Percentiles rank a stretch among this genome's conserved stretches.
phyloP scores from a whole-genome alignment of 352 stramenopile genomes.

The Halophytophthora polymorphica region DNA sequence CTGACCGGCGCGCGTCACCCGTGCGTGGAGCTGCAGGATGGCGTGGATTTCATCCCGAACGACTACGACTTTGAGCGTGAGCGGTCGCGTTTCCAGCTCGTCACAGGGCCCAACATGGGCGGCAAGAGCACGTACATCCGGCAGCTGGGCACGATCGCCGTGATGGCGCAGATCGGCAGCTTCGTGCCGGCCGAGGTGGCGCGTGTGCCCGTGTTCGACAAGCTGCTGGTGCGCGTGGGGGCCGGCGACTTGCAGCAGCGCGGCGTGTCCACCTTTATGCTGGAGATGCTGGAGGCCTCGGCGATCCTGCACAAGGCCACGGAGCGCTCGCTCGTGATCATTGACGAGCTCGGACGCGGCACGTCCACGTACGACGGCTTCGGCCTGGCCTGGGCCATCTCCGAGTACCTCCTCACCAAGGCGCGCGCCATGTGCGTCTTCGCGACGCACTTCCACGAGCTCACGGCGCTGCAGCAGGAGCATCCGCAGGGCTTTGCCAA shows the following conservation, averaged over 20 bases:
- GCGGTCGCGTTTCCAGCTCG: constrained; percentile 89
- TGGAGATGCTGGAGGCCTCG: constrained; percentile 99
- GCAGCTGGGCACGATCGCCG: constrained; percentile 91
- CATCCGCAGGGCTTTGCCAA: constrained; percentile 85
- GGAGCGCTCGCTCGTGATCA: constrained; percentile 95
- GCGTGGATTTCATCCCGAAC: constrained; percentile 97
- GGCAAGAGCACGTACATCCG: constrained; percentile 99
- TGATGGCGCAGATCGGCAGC: constrained; percentile 96
- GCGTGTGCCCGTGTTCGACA: constrained; percentile 93
- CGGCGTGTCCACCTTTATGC: constrained; percentile 99
- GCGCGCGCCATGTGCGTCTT: constrained; percentile 90
- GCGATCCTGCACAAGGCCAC: constrained; percentile 96
- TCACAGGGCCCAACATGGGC: constrained; percentile 99
- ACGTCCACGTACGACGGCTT: constrained; percentile 98
- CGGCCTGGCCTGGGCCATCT: constrained; percentile 96
- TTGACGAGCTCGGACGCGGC: constrained; percentile 98
- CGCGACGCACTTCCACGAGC: constrained; percentile 99
- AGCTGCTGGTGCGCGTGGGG: constrained; percentile 95
- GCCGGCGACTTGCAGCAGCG: constrained; percentile 96
- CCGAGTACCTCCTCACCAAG: constrained; percentile 94
- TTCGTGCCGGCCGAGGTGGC: constrained; percentile 94
- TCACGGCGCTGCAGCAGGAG: constrained; percentile 91
- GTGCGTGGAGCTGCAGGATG: constrained; percentile 97
- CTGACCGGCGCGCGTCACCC: constrained; percentile 92
- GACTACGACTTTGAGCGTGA: constrained; percentile 90